phyloP scores from a whole-genome alignment of 768 basidiomycete genomes.

The Pisolithus sp. region DNA sequence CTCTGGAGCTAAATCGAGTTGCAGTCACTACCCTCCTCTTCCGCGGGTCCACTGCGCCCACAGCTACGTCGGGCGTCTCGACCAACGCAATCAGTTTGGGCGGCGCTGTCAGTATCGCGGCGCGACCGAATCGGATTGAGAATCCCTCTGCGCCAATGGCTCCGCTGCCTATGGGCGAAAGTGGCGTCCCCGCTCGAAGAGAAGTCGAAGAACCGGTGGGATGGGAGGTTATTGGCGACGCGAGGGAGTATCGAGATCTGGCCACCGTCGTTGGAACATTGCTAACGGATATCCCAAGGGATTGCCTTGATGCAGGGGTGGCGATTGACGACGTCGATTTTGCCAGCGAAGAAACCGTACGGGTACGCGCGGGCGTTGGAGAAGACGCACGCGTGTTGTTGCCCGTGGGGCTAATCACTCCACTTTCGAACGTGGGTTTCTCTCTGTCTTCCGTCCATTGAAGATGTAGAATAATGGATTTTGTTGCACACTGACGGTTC shows the following conservation, averaged over 20 bases:
- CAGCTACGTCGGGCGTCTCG: slow-evolving; percentile 83
- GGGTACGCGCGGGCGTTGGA: slow-evolving; percentile 31
- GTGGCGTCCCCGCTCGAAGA: slow-evolving; percentile 29
- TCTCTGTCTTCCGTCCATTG: slow-evolving; percentile 76
- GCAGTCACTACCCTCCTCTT: slow-evolving; percentile 83
- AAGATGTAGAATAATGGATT: slow-evolving; percentile 77
- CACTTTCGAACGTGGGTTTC: slow-evolving; percentile 11
- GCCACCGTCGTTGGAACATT: slow-evolving; percentile 25
- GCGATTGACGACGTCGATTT: slow-evolving; percentile 44
- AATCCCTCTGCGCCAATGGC: slow-evolving; percentile 30
- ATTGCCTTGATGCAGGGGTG: slow-evolving; percentile 37
- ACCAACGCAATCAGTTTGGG: slow-evolving; percentile 78
- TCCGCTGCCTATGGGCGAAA: slow-evolving; percentile 19
- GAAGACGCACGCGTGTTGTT: slow-evolving; percentile 19
- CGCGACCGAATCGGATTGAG: slow-evolving; percentile 53
- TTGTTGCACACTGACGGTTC: slow-evolving; percentile 70
- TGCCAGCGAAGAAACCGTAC: slow-evolving; percentile 46
- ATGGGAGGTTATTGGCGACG: slow-evolving; percentile 35
- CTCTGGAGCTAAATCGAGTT: slow-evolving; percentile 78
- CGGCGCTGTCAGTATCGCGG: slow-evolving; percentile 75
- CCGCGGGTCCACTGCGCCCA: slow-evolving; percentile 80
- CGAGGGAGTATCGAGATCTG: slow-evolving; percentile 41
- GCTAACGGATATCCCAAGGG: slow-evolving; percentile 29
- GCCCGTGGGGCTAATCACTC: slow-evolving; percentile 21
- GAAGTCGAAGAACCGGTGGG: slow-evolving; percentile 25